These are phyloP conservation scores for Metarhizium brunneum DNA, from an alignment of 2,329 filamentous ascomycete species.

Conservation along the genomic window DNA sequence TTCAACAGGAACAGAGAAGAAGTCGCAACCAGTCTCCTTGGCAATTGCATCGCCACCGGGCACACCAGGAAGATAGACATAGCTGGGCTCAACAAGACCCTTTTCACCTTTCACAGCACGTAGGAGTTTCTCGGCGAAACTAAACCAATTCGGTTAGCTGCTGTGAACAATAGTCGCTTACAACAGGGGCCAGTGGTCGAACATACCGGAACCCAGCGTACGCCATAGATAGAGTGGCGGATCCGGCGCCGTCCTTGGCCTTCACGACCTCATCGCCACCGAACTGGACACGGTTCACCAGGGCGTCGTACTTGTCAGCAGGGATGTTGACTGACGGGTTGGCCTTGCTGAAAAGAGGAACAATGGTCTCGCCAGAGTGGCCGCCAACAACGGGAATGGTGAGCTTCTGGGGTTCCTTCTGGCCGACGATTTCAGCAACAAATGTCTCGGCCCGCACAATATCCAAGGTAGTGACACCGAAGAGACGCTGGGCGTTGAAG, in stretches of 20 bases:
- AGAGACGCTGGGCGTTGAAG: constrained; percentile 92
- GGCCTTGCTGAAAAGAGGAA: constrained; percentile 91
- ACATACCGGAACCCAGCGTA: constrained; percentile 84
- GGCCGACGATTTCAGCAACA: constrained; percentile 74
- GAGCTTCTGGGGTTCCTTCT: constrained; percentile 72
- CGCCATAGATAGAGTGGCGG: constrained; percentile 88
- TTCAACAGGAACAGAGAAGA: constrained; percentile 93
- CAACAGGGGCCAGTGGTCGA: background rate
- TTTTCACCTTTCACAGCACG: constrained; percentile 83
- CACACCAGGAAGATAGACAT: constrained; percentile 87
- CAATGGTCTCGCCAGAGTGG: constrained; percentile 96
- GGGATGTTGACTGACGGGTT: constrained; percentile 73
- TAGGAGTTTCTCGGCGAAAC: constrained; percentile 91
- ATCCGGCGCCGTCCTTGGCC: constrained; percentile 87
- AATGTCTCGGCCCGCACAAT: constrained; percentile 98
- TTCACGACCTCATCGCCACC: constrained; percentile 96
- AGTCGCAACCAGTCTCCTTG: constrained; percentile 78
- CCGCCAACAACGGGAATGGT: constrained; percentile 90
- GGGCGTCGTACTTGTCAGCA: constrained; percentile 77
- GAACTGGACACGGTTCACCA: constrained; percentile 94
- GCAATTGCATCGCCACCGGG: constrained; percentile 77
- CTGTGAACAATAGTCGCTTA: constrained; percentile 3
- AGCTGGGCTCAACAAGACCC: constrained; percentile 89
- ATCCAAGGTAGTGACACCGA: constrained; percentile 97
- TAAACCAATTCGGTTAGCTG: constrained; percentile 23